Percentiles rank a stretch among this genome's conserved stretches.
phyloP scores from a whole-genome alignment of 768 basidiomycete genomes.

The Phylloporus sp. region DNA sequence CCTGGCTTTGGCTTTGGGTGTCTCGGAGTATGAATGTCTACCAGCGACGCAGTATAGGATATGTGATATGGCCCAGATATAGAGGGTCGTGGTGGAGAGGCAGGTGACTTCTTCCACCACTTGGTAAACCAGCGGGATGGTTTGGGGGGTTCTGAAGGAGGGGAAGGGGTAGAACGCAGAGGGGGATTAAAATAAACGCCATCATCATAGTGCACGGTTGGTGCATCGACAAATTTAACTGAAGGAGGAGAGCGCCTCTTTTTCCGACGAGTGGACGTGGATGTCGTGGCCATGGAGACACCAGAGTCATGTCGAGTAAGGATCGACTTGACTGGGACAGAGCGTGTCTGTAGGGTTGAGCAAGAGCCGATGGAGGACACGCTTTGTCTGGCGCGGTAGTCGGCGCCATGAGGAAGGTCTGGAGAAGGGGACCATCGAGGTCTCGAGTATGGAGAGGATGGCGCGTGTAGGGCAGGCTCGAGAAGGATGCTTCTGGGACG shows the following conservation, averaged over 20 bases:
- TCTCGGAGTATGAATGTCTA: constrained; percentile 18
- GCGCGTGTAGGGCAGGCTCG: constrained; percentile 12
- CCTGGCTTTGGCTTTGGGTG: constrained; percentile 16
- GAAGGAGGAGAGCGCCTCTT: constrained; percentile 39
- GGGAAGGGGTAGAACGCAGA: constrained; percentile 10
- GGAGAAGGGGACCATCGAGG: constrained; percentile 16
- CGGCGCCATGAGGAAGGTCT: constrained; percentile 14
- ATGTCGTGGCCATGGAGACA: constrained; percentile 38
- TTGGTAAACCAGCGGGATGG: constrained; percentile 23
- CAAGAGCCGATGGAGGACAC: constrained; percentile 38
- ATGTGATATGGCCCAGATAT: constrained; percentile 33
- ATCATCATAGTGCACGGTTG: constrained; percentile 51
- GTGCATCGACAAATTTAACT: constrained; percentile 68
- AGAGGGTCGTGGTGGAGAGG: constrained; percentile 22
- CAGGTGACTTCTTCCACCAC: constrained; percentile 25
- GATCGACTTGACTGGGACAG: constrained; percentile 47
- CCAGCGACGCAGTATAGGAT: constrained; percentile 31
- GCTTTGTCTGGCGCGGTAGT: constrained; percentile 32
- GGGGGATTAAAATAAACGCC: constrained; percentile 13
- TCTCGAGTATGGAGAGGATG: constrained; percentile 18
- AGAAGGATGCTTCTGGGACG: constrained; percentile 29
- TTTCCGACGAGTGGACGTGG: constrained; percentile 22
- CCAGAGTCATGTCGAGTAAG: constrained; percentile 51
- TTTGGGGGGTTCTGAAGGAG: constrained; percentile 7
- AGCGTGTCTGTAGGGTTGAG: constrained; percentile 27